Conservation (phyloP, 441 rosid genomes). For the Pelargonium cotyledonis region DNA sequence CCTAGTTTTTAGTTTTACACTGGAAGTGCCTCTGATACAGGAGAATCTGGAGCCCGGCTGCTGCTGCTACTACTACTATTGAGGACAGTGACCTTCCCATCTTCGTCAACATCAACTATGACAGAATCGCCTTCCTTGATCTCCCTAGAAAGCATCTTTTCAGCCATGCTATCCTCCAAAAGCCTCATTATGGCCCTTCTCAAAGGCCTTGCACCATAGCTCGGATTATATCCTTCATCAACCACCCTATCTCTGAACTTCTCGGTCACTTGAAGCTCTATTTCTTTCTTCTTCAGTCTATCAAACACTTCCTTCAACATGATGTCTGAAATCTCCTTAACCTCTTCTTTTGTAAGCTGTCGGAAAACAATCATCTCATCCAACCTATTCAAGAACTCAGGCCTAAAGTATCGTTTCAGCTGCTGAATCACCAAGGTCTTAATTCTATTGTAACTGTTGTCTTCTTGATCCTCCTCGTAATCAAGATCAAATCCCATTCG, state of each 20-base stretch:
- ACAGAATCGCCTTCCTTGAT: conserved; percentile 95
- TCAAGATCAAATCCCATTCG: conserved; percentile 87
- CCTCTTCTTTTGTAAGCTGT: conserved; percentile 90
- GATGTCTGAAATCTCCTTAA: conserved; percentile 86
- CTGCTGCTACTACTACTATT: conserved; percentile 69
- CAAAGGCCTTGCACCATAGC: conserved; percentile 94
- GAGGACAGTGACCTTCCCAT: conserved; percentile 80
- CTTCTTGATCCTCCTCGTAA: conserved; percentile 35
- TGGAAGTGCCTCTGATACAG: background rate
- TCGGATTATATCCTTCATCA: conserved; percentile 90
- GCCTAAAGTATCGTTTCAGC: conserved; percentile 85
- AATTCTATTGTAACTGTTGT: conserved; percentile 81
- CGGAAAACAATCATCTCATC: conserved; percentile 98
- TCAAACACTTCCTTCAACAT: conserved; percentile 86
- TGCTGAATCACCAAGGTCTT: conserved; percentile 93
- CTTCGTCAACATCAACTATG: conserved; percentile 76
- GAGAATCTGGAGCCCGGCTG: conserved; percentile 24
- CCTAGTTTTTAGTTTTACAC: background rate
- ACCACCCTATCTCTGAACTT: conserved; percentile 86
- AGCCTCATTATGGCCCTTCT: conserved; percentile 96
- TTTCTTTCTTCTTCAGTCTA: conserved; percentile 70
- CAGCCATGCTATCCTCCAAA: conserved; percentile 95
- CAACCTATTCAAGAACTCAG: conserved; percentile 87
- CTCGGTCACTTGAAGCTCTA: conserved; percentile 94
- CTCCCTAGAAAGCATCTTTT: conserved; percentile 95